Base-by-base conservation (phyloP, 2,329 filamentous ascomycete genomes). In the Xylaria sp. region DNA sequence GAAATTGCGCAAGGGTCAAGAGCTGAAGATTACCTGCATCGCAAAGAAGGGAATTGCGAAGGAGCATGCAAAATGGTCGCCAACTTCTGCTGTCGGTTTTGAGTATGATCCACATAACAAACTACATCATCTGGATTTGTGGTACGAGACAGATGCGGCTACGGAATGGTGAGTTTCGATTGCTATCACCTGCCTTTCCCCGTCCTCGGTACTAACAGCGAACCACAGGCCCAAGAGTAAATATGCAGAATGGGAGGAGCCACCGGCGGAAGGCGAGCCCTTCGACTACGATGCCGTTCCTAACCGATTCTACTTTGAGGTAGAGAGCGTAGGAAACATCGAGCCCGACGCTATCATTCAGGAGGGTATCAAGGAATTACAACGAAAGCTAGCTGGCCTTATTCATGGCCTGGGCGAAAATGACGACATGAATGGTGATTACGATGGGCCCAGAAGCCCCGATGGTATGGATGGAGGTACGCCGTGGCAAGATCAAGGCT, bases 41-140 rank as follows among this genome's bases (percentile, higher is more conserved):
- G 96, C 95, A 59, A 97, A 97, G 86, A 98, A 98, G 86, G 96
- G 96, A 0, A 98, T 98, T 72, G 94, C 95, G 44, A 99, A 99
- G 85, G 96, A 99, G 80, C 96, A 99, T 81, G 93, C 96, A 10
- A 99, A 99, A 81, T 99, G 96, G 96, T 92, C 93, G 76, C 94
- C 96, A 1, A 95, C 93, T 42, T 88, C 94, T 48, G 96, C 96
- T 3, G 90, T 99, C 48, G 94, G 93, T 28, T 99, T 99, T 79
- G 96, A 99, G 81, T 99, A 99, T 81, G 96, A 99, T 79, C 96
- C 96, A 69, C 92, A 97, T 81, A 99, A 99, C 83, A 97, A 97
- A 83, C 84, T 99, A 73, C 89, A 91, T 73, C 96, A 99, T 81
- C 86, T 96, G 65, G 93, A 97, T 77, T 89, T 97, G 81, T 99